A percentile compares a stretch with the other conserved stretches of the same genome.
Conservation (phyloP, 1,284 basidiomycete genomes). For the Ceraceosorus guamensis region DNA sequence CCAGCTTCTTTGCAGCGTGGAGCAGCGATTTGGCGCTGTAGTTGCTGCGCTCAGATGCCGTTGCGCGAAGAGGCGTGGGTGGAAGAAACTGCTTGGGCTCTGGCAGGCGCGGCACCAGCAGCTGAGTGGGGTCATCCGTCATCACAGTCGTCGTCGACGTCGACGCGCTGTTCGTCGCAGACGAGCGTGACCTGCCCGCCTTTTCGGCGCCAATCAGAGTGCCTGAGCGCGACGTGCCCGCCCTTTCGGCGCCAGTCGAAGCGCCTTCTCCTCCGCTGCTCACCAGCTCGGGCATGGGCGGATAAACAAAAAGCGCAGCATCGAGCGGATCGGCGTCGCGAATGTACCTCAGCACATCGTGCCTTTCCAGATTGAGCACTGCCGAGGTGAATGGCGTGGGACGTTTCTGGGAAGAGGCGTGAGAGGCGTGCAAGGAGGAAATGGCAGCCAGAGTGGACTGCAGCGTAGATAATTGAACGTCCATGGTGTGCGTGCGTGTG, state of each 20-base stretch:
- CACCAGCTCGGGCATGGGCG: constrained; percentile 12
- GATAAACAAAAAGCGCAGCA: constrained; percentile 36
- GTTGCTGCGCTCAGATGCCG: constrained; percentile 4
- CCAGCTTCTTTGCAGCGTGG: constrained; percentile 29
- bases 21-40: constrained; percentile 21
- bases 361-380: constrained; percentile 29
- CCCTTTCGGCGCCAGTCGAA: not conserved
- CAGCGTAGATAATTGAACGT: constrained; percentile 33
- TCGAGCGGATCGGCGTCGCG: constrained; percentile 42
- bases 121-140: constrained; percentile 11
- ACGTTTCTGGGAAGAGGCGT: not conserved
- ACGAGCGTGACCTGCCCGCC: not conserved
- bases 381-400: constrained; percentile 34
- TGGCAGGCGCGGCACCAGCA: constrained; percentile 8
- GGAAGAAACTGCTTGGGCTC: constrained; percentile 12
- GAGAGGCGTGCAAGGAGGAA: not conserved
- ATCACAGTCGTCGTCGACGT: too few relatives aligned
- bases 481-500: constrained; percentile 31
- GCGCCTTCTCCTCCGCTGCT: too few relatives aligned
- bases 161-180: not conserved
- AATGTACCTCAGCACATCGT: constrained; percentile 41
- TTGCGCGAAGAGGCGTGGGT: constrained; percentile 12
- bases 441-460: constrained; percentile 33
- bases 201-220: not conserved
- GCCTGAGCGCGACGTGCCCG: not conserved